Percentiles rank a stretch among this genome's conserved stretches.
Conservation (phyloP, 345 rosid species). For the Lenwebbia sp. region DNA sequence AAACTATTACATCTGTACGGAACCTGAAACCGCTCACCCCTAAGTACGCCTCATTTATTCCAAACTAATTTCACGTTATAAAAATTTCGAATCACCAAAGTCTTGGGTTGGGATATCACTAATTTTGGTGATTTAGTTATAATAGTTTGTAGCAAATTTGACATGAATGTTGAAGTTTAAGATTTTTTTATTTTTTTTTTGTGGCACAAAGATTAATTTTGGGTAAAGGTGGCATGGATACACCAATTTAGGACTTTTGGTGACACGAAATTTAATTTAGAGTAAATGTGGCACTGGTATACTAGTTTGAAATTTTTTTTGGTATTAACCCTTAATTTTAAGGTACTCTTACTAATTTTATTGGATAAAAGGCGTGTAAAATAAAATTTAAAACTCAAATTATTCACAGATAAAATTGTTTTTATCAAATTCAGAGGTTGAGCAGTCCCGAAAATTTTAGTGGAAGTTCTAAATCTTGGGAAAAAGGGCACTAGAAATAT, state of each 20-base stretch:
- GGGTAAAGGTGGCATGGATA: neutral
- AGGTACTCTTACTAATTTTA: neutral
- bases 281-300: neutral
- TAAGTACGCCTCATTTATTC: neutral
- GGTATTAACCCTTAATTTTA: neutral
- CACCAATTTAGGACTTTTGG: neutral
- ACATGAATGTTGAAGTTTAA: neutral
- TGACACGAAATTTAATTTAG: neutral
- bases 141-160: neutral
- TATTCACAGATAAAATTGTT: neutral
- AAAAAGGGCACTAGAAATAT: neutral
- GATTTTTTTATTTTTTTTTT: neutral
- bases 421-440: neutral
- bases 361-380: neutral
- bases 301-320: neutral
- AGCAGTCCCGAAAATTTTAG: neutral
- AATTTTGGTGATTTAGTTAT: neutral
- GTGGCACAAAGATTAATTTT: neutral
- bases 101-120: neutral
- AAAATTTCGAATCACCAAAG: neutral
- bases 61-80: neutral
- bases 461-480: neutral
- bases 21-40: no score
- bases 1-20: rapidly evolving
- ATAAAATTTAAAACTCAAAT: neutral